Evolutionary conservation across 768 basidiomycete species (phyloP).

Genomic region (Collybia nuda): DNA sequence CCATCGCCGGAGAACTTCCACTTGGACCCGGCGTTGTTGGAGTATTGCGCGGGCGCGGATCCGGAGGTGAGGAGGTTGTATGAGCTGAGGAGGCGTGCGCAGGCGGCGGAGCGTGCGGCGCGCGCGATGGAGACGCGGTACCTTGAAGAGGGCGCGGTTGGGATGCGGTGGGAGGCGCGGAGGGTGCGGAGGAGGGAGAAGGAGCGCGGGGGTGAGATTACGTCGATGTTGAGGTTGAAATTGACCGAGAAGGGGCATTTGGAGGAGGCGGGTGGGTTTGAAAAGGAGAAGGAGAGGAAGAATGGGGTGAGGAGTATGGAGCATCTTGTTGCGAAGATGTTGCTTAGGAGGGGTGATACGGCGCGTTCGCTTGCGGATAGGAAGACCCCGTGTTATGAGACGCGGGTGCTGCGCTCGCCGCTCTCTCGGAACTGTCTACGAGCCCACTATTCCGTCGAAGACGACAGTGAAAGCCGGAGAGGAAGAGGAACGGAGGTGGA

Average conservation of each 20-base stretch:
- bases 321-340: conserved; percentile 40
- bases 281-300: conserved; percentile 1
- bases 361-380: conserved; percentile 15
- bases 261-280: background rate
- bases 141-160: conserved; percentile 33
- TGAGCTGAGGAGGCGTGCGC: conserved; percentile 35
- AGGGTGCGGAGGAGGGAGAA: conserved; percentile 48
- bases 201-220: conserved; percentile 56
- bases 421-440: too few relatives aligned
- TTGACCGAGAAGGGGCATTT: conserved; percentile 23
- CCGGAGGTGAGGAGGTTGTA: conserved; percentile 38
- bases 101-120: conserved; percentile 19
- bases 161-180: conserved; percentile 39
- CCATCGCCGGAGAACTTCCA: conserved; percentile 42
- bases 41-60: conserved; percentile 32
- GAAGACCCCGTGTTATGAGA: background rate
- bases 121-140: conserved; percentile 14
- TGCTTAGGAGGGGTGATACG: conserved; percentile 26
- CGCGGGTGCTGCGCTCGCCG: too few relatives aligned
- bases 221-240: conserved; percentile 56
- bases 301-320: conserved; percentile 28
- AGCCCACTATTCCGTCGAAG: too few relatives aligned
- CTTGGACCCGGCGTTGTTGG: conserved; percentile 26
- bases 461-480: too few relatives aligned
- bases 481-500: too few relatives aligned